Conservation (phyloP, 2,329 filamentous ascomycete genomes). For the Waltergamsia citrina region DNA sequence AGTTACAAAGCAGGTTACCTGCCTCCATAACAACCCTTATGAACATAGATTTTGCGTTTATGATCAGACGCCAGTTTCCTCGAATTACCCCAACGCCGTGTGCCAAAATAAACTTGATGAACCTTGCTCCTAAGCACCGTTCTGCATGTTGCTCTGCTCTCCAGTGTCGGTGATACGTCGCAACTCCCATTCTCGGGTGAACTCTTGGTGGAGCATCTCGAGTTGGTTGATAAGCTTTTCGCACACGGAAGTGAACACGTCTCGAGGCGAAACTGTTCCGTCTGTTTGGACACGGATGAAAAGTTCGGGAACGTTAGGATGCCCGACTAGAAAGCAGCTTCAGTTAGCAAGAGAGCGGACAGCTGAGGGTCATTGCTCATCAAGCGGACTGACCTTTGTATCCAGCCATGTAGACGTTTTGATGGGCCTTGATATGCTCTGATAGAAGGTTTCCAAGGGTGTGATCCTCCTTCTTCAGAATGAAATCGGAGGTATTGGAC, state of each 20-base stretch:
- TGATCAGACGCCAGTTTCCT: neutral
- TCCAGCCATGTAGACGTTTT: slow-evolving; percentile 79
- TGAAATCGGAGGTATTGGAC: slow-evolving; percentile 90
- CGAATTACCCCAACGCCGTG: neutral
- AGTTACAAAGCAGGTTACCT: too few species aligned
- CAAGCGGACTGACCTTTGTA: slow-evolving; percentile 61
- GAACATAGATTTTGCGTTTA: neutral
- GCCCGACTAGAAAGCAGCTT: slow-evolving; percentile 34
- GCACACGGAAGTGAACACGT: slow-evolving; percentile 74
- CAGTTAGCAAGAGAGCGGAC: slow-evolving; percentile 11
- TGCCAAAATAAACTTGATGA: neutral
- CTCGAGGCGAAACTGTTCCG: slow-evolving; percentile 77
- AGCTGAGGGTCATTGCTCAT: slow-evolving; percentile 6
- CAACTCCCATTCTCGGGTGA: slow-evolving; percentile 86
- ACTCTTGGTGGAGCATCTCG: slow-evolving; percentile 71
- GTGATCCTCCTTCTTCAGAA: slow-evolving; percentile 94
- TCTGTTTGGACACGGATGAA: slow-evolving; percentile 84
- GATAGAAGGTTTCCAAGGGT: slow-evolving; percentile 86
- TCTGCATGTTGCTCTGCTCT: slow-evolving; percentile 40
- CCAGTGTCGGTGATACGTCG: slow-evolving; percentile 71
- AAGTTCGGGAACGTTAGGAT: slow-evolving; percentile 52
- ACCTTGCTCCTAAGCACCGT: slow-evolving; percentile 11
- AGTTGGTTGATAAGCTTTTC: slow-evolving; percentile 76
- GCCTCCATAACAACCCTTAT: too few species aligned
- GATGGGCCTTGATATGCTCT: slow-evolving; percentile 74